Conservation (phyloP, 2,329 filamentous ascomycete genomes). For the Penicillium sp. region DNA sequence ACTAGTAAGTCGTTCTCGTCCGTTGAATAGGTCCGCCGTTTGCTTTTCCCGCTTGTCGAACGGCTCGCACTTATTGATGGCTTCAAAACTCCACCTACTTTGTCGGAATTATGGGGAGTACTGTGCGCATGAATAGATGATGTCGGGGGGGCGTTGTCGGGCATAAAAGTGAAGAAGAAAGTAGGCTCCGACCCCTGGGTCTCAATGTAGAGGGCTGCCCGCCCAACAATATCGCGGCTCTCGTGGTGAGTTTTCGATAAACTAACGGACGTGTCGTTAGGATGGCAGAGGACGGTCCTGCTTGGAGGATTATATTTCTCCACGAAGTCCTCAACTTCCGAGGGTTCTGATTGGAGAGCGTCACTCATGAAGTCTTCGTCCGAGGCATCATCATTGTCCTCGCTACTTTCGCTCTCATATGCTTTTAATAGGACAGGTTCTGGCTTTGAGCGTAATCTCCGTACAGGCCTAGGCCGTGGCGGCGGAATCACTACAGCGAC, state of each 20-base stretch:
- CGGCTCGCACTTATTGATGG: not conserved
- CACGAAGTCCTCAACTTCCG: not conserved
- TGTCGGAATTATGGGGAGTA: not conserved
- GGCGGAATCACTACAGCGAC: conserved; percentile 8
- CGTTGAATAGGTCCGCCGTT: conserved; percentile 2
- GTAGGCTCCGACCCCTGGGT: conserved; percentile 2
- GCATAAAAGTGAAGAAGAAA: conserved; percentile 5
- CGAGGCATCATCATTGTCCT: conserved; percentile 2
- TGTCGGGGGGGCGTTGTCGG: not conserved
- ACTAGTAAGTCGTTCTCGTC: conserved; percentile 7
- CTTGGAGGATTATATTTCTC: not conserved
- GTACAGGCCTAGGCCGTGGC: not conserved
- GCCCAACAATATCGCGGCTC: conserved; percentile 3
- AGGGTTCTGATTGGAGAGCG: not conserved
- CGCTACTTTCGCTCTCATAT: not conserved
- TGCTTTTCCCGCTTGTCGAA: not conserved
- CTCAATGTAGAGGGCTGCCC: conserved; percentile 1
- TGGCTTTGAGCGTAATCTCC: not conserved
- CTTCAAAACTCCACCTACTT: not conserved
- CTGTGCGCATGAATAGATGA: not conserved
- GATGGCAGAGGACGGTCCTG: not conserved
- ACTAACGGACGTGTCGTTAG: not conserved
- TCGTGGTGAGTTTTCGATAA: not conserved
- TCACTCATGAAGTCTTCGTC: conserved; percentile 8
- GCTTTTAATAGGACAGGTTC: not conserved